Evolutionary conservation across 306 rosid species (phyloP).

Genomic region (Canavalia gladiata): DNA sequence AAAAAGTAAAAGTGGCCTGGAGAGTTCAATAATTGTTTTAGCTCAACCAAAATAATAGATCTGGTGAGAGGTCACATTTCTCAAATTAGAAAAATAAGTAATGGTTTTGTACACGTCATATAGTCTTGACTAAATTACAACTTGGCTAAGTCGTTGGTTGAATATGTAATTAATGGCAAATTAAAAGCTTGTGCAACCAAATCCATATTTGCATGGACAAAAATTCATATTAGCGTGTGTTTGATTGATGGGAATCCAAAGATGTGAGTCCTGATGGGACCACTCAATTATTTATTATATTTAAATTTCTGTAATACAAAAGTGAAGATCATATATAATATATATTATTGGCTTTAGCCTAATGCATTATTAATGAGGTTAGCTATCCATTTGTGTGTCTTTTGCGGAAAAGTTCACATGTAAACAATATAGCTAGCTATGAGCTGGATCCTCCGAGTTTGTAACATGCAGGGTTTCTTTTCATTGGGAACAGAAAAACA

Average conservation of each 20-base stretch:
- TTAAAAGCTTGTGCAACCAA: neutral
- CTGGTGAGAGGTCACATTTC: slow-evolving; percentile 49
- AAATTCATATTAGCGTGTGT: slow-evolving; percentile 8
- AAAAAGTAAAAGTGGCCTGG: slow-evolving; percentile 17
- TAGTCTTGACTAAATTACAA: slow-evolving; percentile 45
- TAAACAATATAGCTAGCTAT: slow-evolving; percentile 39
- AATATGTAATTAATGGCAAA: slow-evolving; percentile 20
- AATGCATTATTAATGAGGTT: slow-evolving; percentile 45
- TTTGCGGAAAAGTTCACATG: slow-evolving; percentile 49
- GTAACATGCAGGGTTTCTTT: slow-evolving; percentile 47
- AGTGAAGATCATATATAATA: neutral
- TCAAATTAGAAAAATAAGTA: slow-evolving; percentile 34
- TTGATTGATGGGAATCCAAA: slow-evolving; percentile 44
- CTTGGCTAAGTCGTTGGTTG: slow-evolving; percentile 37
- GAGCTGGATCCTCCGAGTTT: slow-evolving; percentile 53
- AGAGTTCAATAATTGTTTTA: slow-evolving; percentile 36
- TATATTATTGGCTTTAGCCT: slow-evolving; percentile 48
- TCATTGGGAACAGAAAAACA: slow-evolving; percentile 44
- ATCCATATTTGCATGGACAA: slow-evolving; percentile 30
- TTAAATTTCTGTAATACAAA: slow-evolving; percentile 19
- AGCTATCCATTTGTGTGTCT: slow-evolving; percentile 47
- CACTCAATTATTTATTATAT: slow-evolving; percentile 46
- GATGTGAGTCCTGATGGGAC: slow-evolving; percentile 36
- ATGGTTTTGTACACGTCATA: slow-evolving; percentile 15
- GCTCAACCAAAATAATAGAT: slow-evolving; percentile 42